Base-by-base conservation (phyloP, 805 yeast genomes). In the Pachysolen tannophilus region DNA sequence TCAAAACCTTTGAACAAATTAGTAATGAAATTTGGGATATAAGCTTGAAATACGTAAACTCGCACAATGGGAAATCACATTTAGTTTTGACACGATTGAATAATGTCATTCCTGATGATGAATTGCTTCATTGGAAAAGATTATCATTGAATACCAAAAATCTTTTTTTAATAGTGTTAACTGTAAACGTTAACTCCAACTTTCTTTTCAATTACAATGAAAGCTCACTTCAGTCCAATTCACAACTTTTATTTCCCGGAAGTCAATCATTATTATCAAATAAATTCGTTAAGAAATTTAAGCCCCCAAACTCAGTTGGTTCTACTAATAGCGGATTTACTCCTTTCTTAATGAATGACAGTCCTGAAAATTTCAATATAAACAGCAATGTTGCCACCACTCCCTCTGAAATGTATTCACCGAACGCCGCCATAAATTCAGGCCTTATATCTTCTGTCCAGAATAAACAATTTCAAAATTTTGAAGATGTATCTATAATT, bases 61-160 rank as follows among this genome's bases (percentile, higher is more conserved):
- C 43, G 5, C 61, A 63, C 38, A 69, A 65, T 10, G 78, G 78
- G 1, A 76, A 75, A 53, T 68, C 70, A 25, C 80, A 75, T 44
- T 61, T 82, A 44, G 77, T 82, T 2, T 56, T 83, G 32, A 79
- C 92, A 0, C 65, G 94, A 44, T 54, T 82, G 34, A 78, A 78
- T 46, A 82, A 83, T 41, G 72, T 81, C 36, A 72, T 83, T 26
- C 86, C 88, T 0, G 94, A 83, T 54, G 92, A 83, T 53, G 94
- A 83, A 50, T 58, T 83, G 32, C 67, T 81, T 34, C 84, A 81
- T 49, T 80, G 92, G 88, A 78, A 83, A 53, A 58, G 86, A 38
- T 56, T 82, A 19, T 78, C 87, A 9, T 66, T 78, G 30, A 72
- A 70, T 37, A 57, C 64, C 21, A 64, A 65, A 38, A 70, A 70